phyloP scores from a whole-genome alignment of 768 basidiomycete genomes.

The Tylopilus plumbeoviolaceoides region DNA sequence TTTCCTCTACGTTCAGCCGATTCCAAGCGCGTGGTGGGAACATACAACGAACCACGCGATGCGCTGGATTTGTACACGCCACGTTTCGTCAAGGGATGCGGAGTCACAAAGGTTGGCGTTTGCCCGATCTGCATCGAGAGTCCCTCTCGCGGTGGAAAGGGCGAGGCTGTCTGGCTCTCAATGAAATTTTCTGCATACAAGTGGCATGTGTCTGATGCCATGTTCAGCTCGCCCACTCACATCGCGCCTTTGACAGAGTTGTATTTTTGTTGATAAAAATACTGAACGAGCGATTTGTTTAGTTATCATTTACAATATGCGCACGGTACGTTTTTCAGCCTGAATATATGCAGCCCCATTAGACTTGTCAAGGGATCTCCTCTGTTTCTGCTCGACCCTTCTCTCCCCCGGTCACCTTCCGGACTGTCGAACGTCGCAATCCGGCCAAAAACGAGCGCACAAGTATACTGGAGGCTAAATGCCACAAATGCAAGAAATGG shows the following conservation, averaged over 20 bases:
- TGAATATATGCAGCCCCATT: not conserved
- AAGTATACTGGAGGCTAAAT: conserved; percentile 63
- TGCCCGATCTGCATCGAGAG: conserved; percentile 75
- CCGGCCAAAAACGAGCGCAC: conserved; percentile 58
- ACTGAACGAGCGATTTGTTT: conserved; percentile 4
- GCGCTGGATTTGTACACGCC: conserved; percentile 74
- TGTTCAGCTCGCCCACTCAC: conserved; percentile 2
- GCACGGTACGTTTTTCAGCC: conserved; percentile 48
- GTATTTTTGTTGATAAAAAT: not conserved
- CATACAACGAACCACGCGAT: conserved; percentile 56
- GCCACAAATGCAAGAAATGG: conserved; percentile 77
- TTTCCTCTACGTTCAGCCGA: conserved; percentile 12
- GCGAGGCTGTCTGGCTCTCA: conserved; percentile 63
- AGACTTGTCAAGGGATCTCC: conserved; percentile 54
- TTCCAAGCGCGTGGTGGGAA: conserved; percentile 36
- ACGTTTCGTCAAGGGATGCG: conserved; percentile 68
- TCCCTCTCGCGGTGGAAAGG: conserved; percentile 56
- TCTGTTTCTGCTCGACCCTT: conserved; percentile 66
- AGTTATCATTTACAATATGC: conserved; percentile 84
- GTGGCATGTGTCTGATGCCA: conserved; percentile 46
- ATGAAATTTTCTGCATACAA: conserved; percentile 84
- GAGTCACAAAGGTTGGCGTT: conserved; percentile 64
- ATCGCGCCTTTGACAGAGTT: conserved; percentile 17
- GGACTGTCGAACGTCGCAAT: conserved; percentile 40
- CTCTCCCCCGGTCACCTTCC: conserved; percentile 70